phyloP scores from a whole-genome alignment of 139 green algal genomes.

The Chlorella sp. region DNA sequence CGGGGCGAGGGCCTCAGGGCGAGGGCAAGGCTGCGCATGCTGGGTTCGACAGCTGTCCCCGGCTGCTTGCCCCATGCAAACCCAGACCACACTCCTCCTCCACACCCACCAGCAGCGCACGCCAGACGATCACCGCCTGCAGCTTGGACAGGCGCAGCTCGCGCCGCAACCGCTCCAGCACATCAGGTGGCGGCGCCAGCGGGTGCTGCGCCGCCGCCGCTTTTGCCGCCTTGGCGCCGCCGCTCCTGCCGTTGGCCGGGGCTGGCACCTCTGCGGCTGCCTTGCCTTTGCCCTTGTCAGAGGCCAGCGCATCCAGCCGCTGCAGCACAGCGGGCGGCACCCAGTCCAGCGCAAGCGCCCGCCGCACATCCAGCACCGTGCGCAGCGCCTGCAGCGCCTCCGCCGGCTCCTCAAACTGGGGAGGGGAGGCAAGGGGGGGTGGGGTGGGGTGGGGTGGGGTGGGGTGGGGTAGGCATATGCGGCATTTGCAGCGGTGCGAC shows the following conservation, averaged over 20 bases:
- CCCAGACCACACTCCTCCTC: too few relatives aligned
- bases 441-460: background rate
- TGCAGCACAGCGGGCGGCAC: conserved; percentile 36
- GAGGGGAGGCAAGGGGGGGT: background rate
- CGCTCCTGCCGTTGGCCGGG: background rate
- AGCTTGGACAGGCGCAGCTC: conserved; percentile 43
- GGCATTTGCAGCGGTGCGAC: too few relatives aligned
- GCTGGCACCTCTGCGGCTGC: background rate
- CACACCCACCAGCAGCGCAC: background rate
- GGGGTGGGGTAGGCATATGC: background rate
- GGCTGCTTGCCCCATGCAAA: too few relatives aligned
- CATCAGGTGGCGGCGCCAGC: conserved; percentile 25
- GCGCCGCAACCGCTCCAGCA: conserved; percentile 16
- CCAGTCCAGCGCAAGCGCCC: conserved; percentile 49
- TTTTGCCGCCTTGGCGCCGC: background rate
- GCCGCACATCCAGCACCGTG: conserved; percentile 74
- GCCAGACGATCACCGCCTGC: conserved; percentile 17
- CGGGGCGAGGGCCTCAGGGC: too few relatives aligned
- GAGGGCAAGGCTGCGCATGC: too few relatives aligned
- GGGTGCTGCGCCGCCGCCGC: background rate
- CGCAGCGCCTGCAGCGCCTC: conserved; percentile 74
- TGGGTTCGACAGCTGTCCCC: too few relatives aligned
- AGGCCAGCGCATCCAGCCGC: conserved; percentile 12
- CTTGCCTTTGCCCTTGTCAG: background rate
- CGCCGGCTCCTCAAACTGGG: conserved; percentile 87